A percentile compares a stretch with the other conserved stretches of the same genome.
These are phyloP conservation scores for Marchantia paleacea DNA, from an alignment of 225 moss, liverwort and hornwort genomes.

Conservation along the genomic window DNA sequence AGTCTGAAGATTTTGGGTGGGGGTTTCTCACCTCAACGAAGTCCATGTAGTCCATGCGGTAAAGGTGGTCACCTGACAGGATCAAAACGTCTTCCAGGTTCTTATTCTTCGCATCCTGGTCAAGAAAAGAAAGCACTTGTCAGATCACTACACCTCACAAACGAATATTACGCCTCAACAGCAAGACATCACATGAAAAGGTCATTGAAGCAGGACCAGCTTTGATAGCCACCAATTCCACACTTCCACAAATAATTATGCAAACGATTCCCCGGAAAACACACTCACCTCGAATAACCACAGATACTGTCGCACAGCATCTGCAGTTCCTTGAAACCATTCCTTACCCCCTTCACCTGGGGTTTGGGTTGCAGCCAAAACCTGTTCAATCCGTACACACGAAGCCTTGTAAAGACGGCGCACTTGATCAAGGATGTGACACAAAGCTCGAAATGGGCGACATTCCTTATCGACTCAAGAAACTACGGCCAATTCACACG, in stretches of 20 bases:
- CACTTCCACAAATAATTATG: too few relatives aligned
- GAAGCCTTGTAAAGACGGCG: not conserved
- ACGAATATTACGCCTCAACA: not conserved
- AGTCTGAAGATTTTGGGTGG: not conserved
- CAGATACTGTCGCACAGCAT: constrained; percentile 79
- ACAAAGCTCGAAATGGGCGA: not conserved
- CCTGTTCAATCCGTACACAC: constrained; percentile 28
- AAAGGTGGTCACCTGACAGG: constrained; percentile 85
- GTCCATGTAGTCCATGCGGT: constrained; percentile 92
- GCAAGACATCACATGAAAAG: not conserved
- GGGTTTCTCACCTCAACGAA: constrained; percentile 58
- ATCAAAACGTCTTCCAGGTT: constrained; percentile 75
- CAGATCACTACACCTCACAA: not conserved
- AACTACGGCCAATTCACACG: not conserved
- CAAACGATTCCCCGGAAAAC: not conserved
- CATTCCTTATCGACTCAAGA: not conserved
- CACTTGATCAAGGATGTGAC: not conserved
- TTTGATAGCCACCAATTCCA: not conserved
- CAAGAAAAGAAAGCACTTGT: not conserved
- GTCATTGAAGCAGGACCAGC: not conserved
- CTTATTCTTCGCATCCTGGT: constrained; percentile 72
- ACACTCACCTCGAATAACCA: constrained; percentile 68
- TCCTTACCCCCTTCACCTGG: constrained; percentile 58
- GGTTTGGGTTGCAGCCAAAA: constrained; percentile 72
- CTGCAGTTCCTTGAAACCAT: constrained; percentile 88